Evolutionary conservation across 1,139 yeast genomes (phyloP).

Genomic region (Yamadazyma siamensis): DNA sequence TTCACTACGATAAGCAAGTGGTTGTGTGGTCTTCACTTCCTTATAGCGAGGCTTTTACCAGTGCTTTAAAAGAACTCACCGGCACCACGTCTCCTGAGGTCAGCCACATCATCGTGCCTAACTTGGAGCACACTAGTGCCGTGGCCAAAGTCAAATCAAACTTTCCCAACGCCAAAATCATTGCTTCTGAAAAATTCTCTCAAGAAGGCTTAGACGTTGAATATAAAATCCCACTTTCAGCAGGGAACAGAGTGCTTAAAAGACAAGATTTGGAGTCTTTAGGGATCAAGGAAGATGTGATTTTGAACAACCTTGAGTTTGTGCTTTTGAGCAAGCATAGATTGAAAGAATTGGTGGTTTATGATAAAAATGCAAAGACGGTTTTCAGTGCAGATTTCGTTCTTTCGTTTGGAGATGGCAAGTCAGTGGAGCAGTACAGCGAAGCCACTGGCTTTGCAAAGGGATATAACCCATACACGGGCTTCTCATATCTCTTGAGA

Average conservation of each 20-base stretch:
- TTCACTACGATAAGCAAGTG: slow-evolving; percentile 33
- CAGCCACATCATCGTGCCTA: slow-evolving; percentile 48
- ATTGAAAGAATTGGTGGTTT: slow-evolving; percentile 54
- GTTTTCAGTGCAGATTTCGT: slow-evolving; percentile 54
- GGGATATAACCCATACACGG: slow-evolving; percentile 33
- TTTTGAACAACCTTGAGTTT: slow-evolving; percentile 43
- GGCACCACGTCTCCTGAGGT: slow-evolving; percentile 26
- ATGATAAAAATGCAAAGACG: slow-evolving; percentile 40
- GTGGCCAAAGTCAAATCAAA: slow-evolving; percentile 46
- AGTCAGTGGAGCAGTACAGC: slow-evolving; percentile 24
- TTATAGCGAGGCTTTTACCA: slow-evolving; percentile 40
- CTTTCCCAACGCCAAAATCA: slow-evolving; percentile 44
- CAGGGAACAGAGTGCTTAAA: slow-evolving; percentile 26
- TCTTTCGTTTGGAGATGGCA: slow-evolving; percentile 37
- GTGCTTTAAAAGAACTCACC: slow-evolving; percentile 30
- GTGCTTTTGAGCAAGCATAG: slow-evolving; percentile 50
- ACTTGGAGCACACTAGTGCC: slow-evolving; percentile 50
- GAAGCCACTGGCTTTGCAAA: slow-evolving; percentile 42
- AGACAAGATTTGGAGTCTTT: slow-evolving; percentile 20
- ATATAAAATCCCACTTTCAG: slow-evolving; percentile 22
- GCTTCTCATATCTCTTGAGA: slow-evolving; percentile 32
- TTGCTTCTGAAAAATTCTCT: slow-evolving; percentile 42
- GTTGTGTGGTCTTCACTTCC: slow-evolving; percentile 63
- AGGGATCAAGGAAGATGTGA: slow-evolving; percentile 23
- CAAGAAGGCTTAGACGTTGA: slow-evolving; percentile 30